phyloP scores from a whole-genome alignment of 2,329 filamentous ascomycete species.

The Epichloe coenophiala region DNA sequence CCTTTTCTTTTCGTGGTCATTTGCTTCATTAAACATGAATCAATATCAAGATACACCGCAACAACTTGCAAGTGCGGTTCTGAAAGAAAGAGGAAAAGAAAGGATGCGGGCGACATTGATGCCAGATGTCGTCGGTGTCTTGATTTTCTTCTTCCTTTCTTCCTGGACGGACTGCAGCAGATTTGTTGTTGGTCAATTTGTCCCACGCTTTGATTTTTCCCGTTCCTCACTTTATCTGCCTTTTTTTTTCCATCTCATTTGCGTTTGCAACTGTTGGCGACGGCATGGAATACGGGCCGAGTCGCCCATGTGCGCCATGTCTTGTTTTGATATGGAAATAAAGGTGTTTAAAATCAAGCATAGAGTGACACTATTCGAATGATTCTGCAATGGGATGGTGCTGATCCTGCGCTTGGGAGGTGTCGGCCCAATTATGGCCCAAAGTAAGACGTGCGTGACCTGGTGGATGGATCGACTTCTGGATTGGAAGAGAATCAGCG shows the following conservation, averaged over 20 bases:
- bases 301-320: neutral
- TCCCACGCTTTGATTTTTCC: neutral
- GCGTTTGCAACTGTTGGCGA: constrained; percentile 1
- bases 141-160: neutral
- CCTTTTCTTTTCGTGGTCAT: neutral
- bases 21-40: neutral
- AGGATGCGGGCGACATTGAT: neutral
- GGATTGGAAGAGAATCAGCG: neutral
- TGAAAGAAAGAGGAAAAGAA: neutral
- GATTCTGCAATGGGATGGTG: constrained; percentile 2
- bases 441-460: neutral
- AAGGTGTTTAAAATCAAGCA: constrained; percentile 5
- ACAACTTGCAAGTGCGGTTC: neutral
- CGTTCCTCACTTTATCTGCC: neutral
- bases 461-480: neutral
- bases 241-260: constrained; percentile 1
- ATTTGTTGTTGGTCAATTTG: neutral
- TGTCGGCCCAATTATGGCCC: neutral
- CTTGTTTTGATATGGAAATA: constrained; percentile 6
- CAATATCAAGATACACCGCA: neutral
- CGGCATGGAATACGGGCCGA: neutral
- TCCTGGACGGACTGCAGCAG: neutral
- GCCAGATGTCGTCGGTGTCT: neutral
- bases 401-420: constrained; percentile 1
- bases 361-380: constrained; percentile 4